Base-by-base conservation (phyloP, 2,329 filamentous ascomycete genomes). In the Aspergillus ochraceoroseus region DNA sequence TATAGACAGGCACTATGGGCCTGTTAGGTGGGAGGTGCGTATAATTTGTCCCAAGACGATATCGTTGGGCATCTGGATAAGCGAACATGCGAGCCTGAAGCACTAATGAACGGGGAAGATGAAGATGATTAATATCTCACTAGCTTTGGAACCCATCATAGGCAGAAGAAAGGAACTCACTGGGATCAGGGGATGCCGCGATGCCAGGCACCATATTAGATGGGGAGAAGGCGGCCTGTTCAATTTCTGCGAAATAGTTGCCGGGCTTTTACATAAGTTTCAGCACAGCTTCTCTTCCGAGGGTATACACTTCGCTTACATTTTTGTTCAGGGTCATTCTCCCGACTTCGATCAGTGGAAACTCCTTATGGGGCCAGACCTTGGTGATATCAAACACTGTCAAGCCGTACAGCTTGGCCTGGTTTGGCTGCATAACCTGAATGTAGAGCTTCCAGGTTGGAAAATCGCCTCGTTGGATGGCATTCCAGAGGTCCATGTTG, bases 11-110 rank as follows among this genome's bases (percentile, higher is more conserved):
- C 23, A 39, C 46, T 11, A 55, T 45, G 11, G 60, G 43, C 44
- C 66, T 63, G 48, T 69, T 69, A 8, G 62, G 52, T 5, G 66
- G 66, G 7, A 68, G 55, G 35, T 65, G 59, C 13, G 64, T 61
- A 46, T 68, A 68, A 43, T 69, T 69, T 11, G 57, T 57, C 6
- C 66, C 66, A 8, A 69, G 50, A 5, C 66, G 61, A 52, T 68
- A 64, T 18, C 64, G 54, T 11, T 61, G 57, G 4, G 63, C 76
- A 40, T 82, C 79, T 0, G 75, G 72, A 56, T 82, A 82, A 3
- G 74, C 72, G 59, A 80, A 82, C 46, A 80, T 66, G 11, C 78
- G 71, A 0, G 74, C 72, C 57, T 81, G 78, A 0, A 82, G 70
- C 29, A 81, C 73, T 62, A 15, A 37, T 17, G 1, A 14, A 18